Evolutionary conservation across 2,329 filamentous ascomycete species (phyloP).

Genomic region (Xylaria sp.): DNA sequence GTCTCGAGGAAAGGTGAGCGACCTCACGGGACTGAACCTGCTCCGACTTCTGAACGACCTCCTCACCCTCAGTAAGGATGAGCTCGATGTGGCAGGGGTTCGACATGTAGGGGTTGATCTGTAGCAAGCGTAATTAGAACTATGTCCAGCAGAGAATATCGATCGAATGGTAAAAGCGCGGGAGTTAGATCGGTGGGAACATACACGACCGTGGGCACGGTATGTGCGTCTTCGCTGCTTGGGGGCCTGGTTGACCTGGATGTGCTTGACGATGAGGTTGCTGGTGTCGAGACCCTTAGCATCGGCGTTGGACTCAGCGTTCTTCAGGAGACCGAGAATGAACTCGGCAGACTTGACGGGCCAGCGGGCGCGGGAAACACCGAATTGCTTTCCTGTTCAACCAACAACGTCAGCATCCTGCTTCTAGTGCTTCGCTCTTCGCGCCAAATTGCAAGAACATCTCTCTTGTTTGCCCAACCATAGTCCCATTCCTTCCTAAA

Average conservation of each 20-base stretch:
- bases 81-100: slow-evolving; percentile 99
- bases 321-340: slow-evolving; percentile 95
- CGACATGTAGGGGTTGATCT: slow-evolving; percentile 99
- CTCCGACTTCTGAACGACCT: slow-evolving; percentile 92
- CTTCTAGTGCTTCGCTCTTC: neutral
- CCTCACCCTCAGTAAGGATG: slow-evolving; percentile 97
- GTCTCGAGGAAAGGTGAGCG: slow-evolving; percentile 83
- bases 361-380: slow-evolving; percentile 98
- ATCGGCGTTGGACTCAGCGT: slow-evolving; percentile 96
- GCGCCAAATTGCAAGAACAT: slow-evolving; percentile 22
- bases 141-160: neutral
- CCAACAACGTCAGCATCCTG: slow-evolving; percentile 39
- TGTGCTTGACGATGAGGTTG: slow-evolving; percentile 99
- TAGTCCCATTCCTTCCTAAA: neutral
- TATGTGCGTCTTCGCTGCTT: slow-evolving; percentile 99
- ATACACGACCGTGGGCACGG: slow-evolving; percentile 99
- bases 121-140: slow-evolving; percentile 29
- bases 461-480: slow-evolving; percentile 8
- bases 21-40: slow-evolving; percentile 71
- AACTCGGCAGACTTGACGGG: slow-evolving; percentile 99
- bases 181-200: slow-evolving; percentile 55
- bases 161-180: neutral
- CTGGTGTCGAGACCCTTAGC: slow-evolving; percentile 97
- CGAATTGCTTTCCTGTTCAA: slow-evolving; percentile 91
- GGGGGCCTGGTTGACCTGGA: slow-evolving; percentile 99